These are phyloP conservation scores for Termitomyces sp. DNA, from an alignment of 768 basidiomycete species.

Conservation along the genomic window DNA sequence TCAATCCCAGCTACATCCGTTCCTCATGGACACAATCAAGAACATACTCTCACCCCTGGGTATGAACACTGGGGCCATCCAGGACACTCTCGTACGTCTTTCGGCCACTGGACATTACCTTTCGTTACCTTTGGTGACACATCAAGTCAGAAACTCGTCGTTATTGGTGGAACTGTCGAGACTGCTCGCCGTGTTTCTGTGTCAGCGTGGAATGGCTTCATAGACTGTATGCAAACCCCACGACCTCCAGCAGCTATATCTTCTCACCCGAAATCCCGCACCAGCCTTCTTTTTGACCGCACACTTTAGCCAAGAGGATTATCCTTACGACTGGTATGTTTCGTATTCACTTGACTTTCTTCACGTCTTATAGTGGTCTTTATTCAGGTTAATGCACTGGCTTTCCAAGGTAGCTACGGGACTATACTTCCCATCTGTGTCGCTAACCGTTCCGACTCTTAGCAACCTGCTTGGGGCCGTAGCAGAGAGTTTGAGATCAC, in stretches of 20 bases:
- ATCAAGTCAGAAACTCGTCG: slow-evolving; percentile 71
- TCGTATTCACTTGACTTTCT: slow-evolving; percentile 1
- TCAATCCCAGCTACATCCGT: slow-evolving; percentile 12
- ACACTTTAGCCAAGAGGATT: slow-evolving; percentile 85
- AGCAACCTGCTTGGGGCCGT: slow-evolving; percentile 91
- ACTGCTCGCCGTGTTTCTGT: slow-evolving; percentile 78
- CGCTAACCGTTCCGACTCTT: slow-evolving; percentile 2
- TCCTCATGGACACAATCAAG: slow-evolving; percentile 67
- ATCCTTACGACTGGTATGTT: slow-evolving; percentile 77
- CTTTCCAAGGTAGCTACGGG: slow-evolving; percentile 58
- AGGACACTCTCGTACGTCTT: slow-evolving; percentile 69
- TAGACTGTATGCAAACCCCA: slow-evolving; percentile 60
- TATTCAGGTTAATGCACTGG: slow-evolving; percentile 84
- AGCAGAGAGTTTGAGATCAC: slow-evolving; percentile 90
- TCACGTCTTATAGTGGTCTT: slow-evolving; percentile 2
- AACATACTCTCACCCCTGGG: slow-evolving; percentile 68
- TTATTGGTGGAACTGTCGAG: slow-evolving; percentile 87
- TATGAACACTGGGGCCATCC: slow-evolving; percentile 64
- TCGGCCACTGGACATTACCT: not conserved
- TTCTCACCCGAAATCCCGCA: not conserved
- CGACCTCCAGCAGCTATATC: not conserved
- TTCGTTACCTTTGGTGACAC: slow-evolving; percentile 9
- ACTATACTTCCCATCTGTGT: not conserved
- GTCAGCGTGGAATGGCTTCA: slow-evolving; percentile 87
- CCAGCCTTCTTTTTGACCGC: slow-evolving; percentile 86